These are phyloP conservation scores for Metschnikowia koreensis DNA, from an alignment of 805 yeast genomes.

Conservation along the genomic window DNA sequence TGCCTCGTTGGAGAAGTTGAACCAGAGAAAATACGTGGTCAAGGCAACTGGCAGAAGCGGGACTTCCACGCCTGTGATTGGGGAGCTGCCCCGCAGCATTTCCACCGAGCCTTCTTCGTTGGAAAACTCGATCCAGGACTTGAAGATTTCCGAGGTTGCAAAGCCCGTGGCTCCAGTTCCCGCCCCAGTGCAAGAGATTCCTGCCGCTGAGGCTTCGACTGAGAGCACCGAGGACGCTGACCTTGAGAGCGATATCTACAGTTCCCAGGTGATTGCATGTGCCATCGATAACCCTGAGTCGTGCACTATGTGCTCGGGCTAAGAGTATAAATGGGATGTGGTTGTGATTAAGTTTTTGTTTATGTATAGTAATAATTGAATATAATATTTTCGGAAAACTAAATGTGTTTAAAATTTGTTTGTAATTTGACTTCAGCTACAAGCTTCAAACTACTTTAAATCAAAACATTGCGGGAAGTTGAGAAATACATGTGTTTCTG, in stretches of 20 bases:
- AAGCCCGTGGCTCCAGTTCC: neutral
- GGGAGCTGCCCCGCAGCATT: conserved; percentile 19
- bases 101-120: conserved; percentile 43
- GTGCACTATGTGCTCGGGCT: conserved; percentile 99
- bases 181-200: conserved; percentile 1
- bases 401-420: too few species aligned
- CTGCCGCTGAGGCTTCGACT: neutral
- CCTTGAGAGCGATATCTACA: conserved; percentile 76
- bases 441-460: too few species aligned
- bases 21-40: conserved; percentile 37
- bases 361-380: conserved; percentile 8
- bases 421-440: too few species aligned
- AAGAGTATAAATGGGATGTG: conserved; percentile 16
- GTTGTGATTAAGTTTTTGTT: neutral
- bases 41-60: conserved; percentile 22
- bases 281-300: conserved; percentile 96
- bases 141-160: conserved; percentile 32
- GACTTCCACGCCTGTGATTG: conserved; percentile 20
- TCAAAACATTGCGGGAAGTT: too few species aligned
- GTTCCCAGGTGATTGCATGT: conserved; percentile 93
- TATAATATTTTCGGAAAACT: conserved; percentile 5
- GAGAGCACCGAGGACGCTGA: conserved; percentile 19
- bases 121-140: conserved; percentile 47
- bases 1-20: conserved; percentile 39
- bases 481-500: too few species aligned